phyloP scores from a whole-genome alignment of 495 filamentous ascomycete genomes.

The Neurospora sp. region DNA sequence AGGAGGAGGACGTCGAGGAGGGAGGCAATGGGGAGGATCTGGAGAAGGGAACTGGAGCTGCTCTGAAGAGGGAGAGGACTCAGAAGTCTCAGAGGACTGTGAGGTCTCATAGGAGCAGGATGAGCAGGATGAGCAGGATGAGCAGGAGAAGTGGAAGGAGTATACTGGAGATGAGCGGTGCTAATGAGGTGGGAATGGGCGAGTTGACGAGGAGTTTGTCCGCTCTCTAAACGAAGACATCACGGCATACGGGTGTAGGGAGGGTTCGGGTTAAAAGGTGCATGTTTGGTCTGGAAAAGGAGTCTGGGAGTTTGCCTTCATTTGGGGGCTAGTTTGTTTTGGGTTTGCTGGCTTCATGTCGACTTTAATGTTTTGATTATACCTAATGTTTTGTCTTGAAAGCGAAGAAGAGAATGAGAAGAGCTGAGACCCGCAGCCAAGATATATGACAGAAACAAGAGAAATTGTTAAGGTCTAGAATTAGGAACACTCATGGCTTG shows the following conservation, averaged over 20 bases:
- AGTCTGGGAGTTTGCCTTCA: neutral
- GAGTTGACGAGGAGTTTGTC: slow-evolving; percentile 8
- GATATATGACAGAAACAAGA: neutral
- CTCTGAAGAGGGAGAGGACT: neutral
- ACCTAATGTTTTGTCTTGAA: neutral
- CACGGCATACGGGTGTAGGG: no score
- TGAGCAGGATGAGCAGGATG: neutral
- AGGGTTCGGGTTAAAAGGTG: no score
- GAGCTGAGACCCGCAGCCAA: neutral
- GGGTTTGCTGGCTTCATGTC: neutral
- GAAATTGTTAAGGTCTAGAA: neutral
- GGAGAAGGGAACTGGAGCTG: neutral
- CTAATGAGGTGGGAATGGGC: neutral
- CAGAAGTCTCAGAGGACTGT: neutral
- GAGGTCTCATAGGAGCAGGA: neutral
- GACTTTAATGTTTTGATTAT: neutral
- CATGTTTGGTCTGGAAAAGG: neutral
- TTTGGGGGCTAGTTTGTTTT: neutral
- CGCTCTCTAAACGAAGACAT: no score
- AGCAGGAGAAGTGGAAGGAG: neutral
- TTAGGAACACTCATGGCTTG: neutral
- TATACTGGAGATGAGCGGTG: neutral
- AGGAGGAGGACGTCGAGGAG: neutral
- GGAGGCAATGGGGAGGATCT: neutral
- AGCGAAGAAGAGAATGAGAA: neutral